Evolutionary conservation across 1,284 basidiomycete species (phyloP), one percentile per base, ranked within the genome.

Genomic region (Rhodotorula sp.): DNA sequence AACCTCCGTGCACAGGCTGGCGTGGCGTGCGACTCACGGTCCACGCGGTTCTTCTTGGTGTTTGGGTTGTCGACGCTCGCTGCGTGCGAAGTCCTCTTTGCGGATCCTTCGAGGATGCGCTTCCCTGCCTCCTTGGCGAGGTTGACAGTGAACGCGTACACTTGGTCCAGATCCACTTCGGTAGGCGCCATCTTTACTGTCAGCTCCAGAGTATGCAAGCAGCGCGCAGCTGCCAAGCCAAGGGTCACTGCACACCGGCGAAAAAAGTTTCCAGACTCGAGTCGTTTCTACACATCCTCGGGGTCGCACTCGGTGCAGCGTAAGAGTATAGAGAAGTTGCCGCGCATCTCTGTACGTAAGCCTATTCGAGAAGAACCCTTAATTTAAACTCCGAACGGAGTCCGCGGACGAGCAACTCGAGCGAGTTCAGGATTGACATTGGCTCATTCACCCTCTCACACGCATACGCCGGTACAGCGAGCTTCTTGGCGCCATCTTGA

Each of bases 1-100:
- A 28, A 28, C 3, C 28, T 28, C 28, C 28, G 3, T 28, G 28
- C 28, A 28, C 3, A 3, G 28, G 3, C 28, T 28, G 28, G 28
- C 28, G 28, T 28, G 28, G 28, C 28, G 28, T 28, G 3, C 28
- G 28, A 68, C 77, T 31, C 56, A 73, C 64, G 63, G 56, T 69
- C 72, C 15, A 73, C 90, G 89, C 73, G 90, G 90, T 80, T 90
- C 85, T 7, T 76, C 68, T 76, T 76, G 45, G 66, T 68, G 28
- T 68, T 63, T 3, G 64, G 49, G 34, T 68, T 66, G 14, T 52
- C 59, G 31, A 52, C 4, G 16, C 19, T 90, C 82, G 68, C 92
- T 90, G 66, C 91, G 81, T 14, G 83, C 84, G n/a, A 89, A 90
- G 2, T 90, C 89, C 67, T 84, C 50, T 66, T 56, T 15, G 15